These are phyloP conservation scores for Moesziomyces sp. DNA, from an alignment of 1,284 basidiomycete genomes.

Conservation along the genomic window DNA sequence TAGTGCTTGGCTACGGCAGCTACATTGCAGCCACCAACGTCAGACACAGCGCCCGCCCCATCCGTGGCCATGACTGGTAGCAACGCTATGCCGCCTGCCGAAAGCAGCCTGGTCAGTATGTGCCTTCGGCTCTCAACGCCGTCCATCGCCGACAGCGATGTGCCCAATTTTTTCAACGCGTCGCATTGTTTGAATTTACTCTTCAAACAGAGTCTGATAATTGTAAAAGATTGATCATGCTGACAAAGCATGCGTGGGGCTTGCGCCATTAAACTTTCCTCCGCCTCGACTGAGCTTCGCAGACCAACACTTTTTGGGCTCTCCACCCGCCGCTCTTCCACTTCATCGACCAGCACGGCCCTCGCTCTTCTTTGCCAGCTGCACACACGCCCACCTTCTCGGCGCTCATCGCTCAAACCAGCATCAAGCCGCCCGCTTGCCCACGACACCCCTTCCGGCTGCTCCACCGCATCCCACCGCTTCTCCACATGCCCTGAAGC, in stretches of 20 bases:
- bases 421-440: background rate
- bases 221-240: background rate
- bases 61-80: no score
- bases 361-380: no score
- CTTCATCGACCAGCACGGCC: background rate
- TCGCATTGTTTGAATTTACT: background rate
- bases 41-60: no score
- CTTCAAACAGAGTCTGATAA: no score
- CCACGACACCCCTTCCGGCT: no score
- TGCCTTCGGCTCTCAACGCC: no score
- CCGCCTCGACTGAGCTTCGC: slow-evolving; percentile 9
- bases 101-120: no score
- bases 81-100: no score
- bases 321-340: background rate
- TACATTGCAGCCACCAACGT: no score
- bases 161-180: background rate
- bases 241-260: slow-evolving; percentile 4
- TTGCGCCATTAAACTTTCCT: slow-evolving; percentile 4
- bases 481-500: slow-evolving; percentile 21
- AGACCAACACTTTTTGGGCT: slow-evolving; percentile 6
- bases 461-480: background rate
- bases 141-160: no score
- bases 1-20: no score
- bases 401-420: background rate
- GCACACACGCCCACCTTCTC: background rate